Evolutionary conservation across 1,139 yeast species (phyloP).

Genomic region (Meyerozyma elateridarum): DNA sequence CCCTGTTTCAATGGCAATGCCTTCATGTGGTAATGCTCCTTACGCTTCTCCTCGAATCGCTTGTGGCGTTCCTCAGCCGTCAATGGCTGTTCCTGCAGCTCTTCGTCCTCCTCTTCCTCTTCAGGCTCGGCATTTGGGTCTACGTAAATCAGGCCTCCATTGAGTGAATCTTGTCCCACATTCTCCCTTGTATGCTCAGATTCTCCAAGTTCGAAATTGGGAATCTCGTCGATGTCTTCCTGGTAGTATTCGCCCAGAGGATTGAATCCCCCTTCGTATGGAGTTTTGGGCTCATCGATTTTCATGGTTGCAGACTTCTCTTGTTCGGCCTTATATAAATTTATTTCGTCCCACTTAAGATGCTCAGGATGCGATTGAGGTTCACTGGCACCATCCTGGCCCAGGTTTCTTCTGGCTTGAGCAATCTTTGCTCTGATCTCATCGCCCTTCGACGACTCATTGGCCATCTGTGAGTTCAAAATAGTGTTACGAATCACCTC

Average conservation of each 20-base stretch:
- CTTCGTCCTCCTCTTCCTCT: conserved; percentile 26
- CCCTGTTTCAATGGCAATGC: conserved; percentile 46
- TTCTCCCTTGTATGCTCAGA: conserved; percentile 41
- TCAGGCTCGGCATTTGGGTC: conserved; percentile 18
- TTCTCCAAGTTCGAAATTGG: conserved; percentile 40
- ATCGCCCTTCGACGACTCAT: conserved; percentile 34
- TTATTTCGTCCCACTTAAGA: conserved; percentile 71
- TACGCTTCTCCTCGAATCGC: conserved; percentile 70
- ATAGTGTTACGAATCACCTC: conserved; percentile 42
- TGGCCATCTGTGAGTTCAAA: conserved; percentile 33
- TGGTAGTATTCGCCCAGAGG: conserved; percentile 80
- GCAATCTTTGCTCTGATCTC: conserved; percentile 37
- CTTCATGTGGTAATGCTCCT: conserved; percentile 71
- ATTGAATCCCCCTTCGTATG: conserved; percentile 89
- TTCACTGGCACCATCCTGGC: background rate
- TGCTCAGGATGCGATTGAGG: conserved; percentile 22
- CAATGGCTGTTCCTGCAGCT: conserved; percentile 33
- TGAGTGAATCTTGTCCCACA: conserved; percentile 26
- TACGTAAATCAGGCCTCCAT: conserved; percentile 35
- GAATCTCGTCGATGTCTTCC: conserved; percentile 56
- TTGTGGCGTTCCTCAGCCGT: conserved; percentile 61
- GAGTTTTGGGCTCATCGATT: conserved; percentile 96
- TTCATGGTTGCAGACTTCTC: conserved; percentile 73
- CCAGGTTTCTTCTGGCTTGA: conserved; percentile 16
- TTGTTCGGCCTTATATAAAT: conserved; percentile 60